phyloP scores from a whole-genome alignment of 1,284 basidiomycete genomes.

The Ceratobasidium sp. region DNA sequence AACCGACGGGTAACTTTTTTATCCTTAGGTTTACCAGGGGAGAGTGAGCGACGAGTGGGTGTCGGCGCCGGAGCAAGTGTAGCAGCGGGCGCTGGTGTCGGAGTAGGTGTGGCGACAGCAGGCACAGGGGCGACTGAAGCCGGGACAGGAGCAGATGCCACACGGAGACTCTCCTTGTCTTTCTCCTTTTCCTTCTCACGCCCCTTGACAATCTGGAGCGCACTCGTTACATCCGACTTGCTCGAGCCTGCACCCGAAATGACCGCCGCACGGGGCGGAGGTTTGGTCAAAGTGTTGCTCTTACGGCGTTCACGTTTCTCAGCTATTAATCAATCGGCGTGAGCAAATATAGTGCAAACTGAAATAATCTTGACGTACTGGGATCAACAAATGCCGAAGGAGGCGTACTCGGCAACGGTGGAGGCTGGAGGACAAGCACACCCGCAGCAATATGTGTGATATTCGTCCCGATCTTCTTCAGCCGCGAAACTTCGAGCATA shows the following conservation, averaged over 20 bases:
- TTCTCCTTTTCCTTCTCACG: conserved; percentile 23
- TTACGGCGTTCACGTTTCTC: conserved; percentile 31
- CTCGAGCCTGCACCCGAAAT: conserved; percentile 30
- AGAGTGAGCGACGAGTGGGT: neutral
- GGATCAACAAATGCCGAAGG: conserved; percentile 36
- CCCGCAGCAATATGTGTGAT: conserved; percentile 36
- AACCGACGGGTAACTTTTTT: conserved; percentile 23
- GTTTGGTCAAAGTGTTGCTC: conserved; percentile 33
- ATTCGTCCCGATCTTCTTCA: conserved; percentile 28
- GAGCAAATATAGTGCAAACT: neutral
- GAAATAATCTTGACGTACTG: neutral
- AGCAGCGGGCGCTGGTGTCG: neutral
- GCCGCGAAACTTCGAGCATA: conserved; percentile 30
- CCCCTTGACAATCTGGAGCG: neutral
- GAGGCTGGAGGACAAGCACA: conserved; percentile 21
- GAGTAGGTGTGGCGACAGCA: neutral
- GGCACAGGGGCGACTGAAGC: neutral
- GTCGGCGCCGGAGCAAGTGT: neutral
- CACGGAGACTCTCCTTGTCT: conserved; percentile 30
- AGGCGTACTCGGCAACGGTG: neutral
- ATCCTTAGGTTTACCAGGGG: conserved; percentile 19
- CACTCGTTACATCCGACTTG: conserved; percentile 33
- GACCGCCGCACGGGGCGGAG: conserved; percentile 22
- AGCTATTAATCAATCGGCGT: neutral
- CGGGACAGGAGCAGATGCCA: neutral